Evolutionary conservation across 2,329 filamentous ascomycete species (phyloP).

Genomic region (Colletotrichum neosansevieriae): DNA sequence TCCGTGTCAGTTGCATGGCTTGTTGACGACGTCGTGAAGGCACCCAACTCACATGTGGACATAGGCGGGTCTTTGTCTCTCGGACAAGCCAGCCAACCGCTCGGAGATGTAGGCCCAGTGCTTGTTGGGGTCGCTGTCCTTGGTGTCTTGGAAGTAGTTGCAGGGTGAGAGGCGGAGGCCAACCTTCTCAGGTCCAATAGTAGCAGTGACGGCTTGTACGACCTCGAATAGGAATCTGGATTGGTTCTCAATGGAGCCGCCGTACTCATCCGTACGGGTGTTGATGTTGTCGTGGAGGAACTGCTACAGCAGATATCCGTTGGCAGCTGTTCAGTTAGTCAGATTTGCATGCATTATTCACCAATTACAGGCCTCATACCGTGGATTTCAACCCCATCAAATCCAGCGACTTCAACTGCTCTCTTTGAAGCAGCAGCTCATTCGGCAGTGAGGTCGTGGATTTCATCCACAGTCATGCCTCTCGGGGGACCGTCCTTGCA

Average conservation of each 20-base stretch:
- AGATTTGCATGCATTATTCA: neutral
- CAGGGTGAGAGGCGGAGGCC: conserved; percentile 63
- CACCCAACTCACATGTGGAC: conserved; percentile 55
- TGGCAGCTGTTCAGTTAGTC: conserved; percentile 50
- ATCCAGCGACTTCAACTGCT: conserved; percentile 70
- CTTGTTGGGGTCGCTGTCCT: conserved; percentile 46
- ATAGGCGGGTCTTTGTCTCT: conserved; percentile 53
- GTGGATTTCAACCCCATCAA: conserved; percentile 76
- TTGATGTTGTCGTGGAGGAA: conserved; percentile 67
- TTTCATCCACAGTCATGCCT: conserved; percentile 74
- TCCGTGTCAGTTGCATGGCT: neutral
- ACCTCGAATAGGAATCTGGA: conserved; percentile 59
- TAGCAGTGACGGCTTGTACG: conserved; percentile 52
- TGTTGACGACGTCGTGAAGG: too few species aligned
- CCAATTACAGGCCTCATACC: conserved; percentile 35
- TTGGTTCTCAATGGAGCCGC: conserved; percentile 50
- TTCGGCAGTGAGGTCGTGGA: conserved; percentile 68
- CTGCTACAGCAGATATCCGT: conserved; percentile 72
- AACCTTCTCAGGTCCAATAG: conserved; percentile 63
- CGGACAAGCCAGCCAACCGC: conserved; percentile 50
- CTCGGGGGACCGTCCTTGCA: conserved; percentile 61
- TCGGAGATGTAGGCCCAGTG: conserved; percentile 54
- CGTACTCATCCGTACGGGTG: conserved; percentile 63
- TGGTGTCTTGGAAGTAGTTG: conserved; percentile 49
- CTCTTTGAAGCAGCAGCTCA: conserved; percentile 66